Evolutionary conservation across 768 basidiomycete species (phyloP), one percentile per base, ranked within the genome.

Genomic region (Paxillus rubicundulus): DNA sequence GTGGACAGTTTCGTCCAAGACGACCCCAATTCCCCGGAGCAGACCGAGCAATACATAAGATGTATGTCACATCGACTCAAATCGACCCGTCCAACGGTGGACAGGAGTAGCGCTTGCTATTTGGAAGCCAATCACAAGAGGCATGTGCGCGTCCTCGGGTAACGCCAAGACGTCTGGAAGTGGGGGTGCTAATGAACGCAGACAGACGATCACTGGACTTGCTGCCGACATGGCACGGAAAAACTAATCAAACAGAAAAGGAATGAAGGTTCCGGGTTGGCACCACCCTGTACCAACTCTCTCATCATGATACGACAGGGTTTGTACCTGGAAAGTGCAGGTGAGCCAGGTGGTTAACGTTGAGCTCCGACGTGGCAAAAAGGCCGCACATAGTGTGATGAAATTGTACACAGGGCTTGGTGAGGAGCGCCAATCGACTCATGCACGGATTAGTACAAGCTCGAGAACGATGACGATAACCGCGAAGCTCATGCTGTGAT

Each of bases 381-480:
- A 24, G 30, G 50, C 49, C 57, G 38, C 7, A 37, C 42, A 34
- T 56, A 48, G n/a, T n/a, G n/a, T 53, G 53, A 64, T 51, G 50
- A 52, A 52, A 45, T 44, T 42, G 51, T 38, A 57, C 41, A 42
- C 50, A 59, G 53, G 46, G 24, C 47, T 40, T 57, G 47, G 50
- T 44, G 47, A 59, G 38, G 58, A 45, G 50, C 54, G 5, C 52
- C 56, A 41, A 60, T 60, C 52, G 51, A 18, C 36, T 34, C 42
- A 50, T 43, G 60, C 47, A 57, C 57, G 54, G 52, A 61, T 63
- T 63, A 54, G 54, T 33, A 40, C n/a, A 33, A 20, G 48, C 60
- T 52, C 59, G 57, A 57, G 57, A 58, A 55, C 43, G 46, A 37
- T 52, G 41, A 42, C 16, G 61, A 62, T 63, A 64, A 55, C 61